Conservation (phyloP, 2,329 filamentous ascomycete species). For the Periconia sp. region DNA sequence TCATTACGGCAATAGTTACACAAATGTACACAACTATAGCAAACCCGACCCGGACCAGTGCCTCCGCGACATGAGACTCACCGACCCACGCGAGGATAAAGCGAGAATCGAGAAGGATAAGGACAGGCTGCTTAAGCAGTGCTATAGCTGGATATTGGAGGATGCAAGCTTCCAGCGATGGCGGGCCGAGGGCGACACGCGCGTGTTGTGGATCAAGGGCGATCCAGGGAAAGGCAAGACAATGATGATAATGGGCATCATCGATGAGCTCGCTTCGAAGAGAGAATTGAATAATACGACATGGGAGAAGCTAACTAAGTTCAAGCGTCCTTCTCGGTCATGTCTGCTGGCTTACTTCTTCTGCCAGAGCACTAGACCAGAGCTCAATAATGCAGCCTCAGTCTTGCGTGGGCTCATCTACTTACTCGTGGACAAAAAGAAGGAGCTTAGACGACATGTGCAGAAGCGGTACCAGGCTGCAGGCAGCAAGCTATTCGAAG, state of each 20-base stretch:
- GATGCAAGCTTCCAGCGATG: constrained; percentile 28
- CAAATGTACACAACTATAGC: background rate
- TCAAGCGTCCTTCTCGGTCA: constrained; percentile 4
- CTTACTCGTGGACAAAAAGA: constrained; percentile 43
- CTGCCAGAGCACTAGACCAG: constrained; percentile 49
- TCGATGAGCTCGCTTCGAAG: constrained; percentile 2
- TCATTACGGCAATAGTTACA: background rate
- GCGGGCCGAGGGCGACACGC: constrained; percentile 14
- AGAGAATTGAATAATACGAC: background rate
- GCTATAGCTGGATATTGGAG: constrained; percentile 26
- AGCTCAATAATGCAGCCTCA: constrained; percentile 46
- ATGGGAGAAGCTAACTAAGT: background rate
- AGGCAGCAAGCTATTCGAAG: constrained; percentile 49
- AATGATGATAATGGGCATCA: constrained; percentile 25
- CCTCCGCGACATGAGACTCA: constrained; percentile 15
- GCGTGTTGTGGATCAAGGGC: constrained; percentile 47
- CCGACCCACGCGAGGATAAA: constrained; percentile 21
- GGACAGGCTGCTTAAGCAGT: constrained; percentile 18
- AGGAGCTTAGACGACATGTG: constrained; percentile 30
- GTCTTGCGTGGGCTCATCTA: constrained; percentile 54
- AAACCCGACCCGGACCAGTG: constrained; percentile 7
- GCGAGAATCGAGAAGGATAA: constrained; percentile 20
- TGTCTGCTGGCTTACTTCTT: constrained; percentile 46
- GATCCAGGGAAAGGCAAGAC: constrained; percentile 43
- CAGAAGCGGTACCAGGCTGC: constrained; percentile 39